Evolutionary conservation across 169 alveolate genomes (phyloP).

Genomic region (Miamiensis avidus): DNA sequence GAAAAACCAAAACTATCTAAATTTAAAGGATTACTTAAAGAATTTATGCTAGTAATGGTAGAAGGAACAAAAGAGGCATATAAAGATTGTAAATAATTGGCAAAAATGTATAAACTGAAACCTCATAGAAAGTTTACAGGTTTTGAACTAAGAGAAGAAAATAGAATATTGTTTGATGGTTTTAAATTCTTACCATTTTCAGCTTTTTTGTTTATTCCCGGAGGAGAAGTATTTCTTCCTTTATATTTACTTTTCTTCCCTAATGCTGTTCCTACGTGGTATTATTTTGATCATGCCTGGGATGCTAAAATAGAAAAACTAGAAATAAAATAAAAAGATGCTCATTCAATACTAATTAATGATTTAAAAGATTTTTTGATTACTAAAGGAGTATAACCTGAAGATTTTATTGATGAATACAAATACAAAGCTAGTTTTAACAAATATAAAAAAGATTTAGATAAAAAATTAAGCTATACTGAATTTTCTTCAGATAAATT

Average conservation of each 20-base stretch:
- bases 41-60: conserved; percentile 33
- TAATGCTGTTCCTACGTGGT: conserved; percentile 75
- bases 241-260: conserved; percentile 76
- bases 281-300: conserved; percentile 49
- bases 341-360: conserved; percentile 3
- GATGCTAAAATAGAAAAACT: not conserved
- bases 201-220: conserved; percentile 75
- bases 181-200: conserved; percentile 83
- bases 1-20: conserved; percentile 39
- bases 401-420: conserved; percentile 3
- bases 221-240: conserved; percentile 73
- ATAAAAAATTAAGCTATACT: not conserved
- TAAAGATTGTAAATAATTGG: conserved; percentile 28
- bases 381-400: not conserved
- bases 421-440: conserved; percentile 11
- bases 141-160: conserved; percentile 23
- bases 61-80: conserved; percentile 27
- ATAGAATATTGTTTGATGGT: conserved; percentile 50
- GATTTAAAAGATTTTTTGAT: conserved; percentile 11
- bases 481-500: conserved; percentile 5
- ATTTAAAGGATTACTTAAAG: conserved; percentile 44
- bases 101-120: conserved; percentile 17
- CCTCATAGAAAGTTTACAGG: conserved; percentile 32
- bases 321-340: conserved; percentile 17
- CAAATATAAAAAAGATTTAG: conserved; percentile 11